Conservation (phyloP, 805 yeast species). For the Starmera pachycereana region DNA sequence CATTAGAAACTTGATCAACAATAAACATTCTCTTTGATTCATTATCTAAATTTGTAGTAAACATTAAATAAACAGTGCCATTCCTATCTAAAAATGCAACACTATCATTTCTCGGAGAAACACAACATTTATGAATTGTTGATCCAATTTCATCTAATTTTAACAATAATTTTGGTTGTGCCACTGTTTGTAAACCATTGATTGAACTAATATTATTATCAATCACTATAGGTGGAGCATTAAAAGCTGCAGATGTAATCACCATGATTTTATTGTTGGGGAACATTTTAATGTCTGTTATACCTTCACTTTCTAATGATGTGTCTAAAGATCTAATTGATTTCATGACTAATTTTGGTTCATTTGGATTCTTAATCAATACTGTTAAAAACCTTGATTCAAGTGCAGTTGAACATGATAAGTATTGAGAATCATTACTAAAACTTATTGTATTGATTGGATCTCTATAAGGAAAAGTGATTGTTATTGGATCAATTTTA, state of each 20-base stretch:
- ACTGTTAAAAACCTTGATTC: conserved; percentile 77
- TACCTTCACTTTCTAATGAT: conserved; percentile 76
- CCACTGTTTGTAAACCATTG: conserved; percentile 30
- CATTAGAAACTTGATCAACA: conserved; percentile 71
- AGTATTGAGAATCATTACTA: conserved; percentile 57
- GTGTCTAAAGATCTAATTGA: conserved; percentile 54
- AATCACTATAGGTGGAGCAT: conserved; percentile 56
- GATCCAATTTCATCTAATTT: conserved; percentile 76
- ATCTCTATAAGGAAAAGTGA: conserved; percentile 79
- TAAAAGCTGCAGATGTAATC: conserved; percentile 49
- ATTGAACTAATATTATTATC: conserved; percentile 48
- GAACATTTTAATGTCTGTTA: conserved; percentile 69
- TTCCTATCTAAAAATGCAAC: conserved; percentile 71
- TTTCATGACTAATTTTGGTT: conserved; percentile 60
- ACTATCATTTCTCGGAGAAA: conserved; percentile 82
- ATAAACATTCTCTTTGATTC: conserved; percentile 39
- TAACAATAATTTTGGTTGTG: conserved; percentile 50
- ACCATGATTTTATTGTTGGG: conserved; percentile 52
- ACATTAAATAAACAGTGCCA: conserved; percentile 64
- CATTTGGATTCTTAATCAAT: conserved; percentile 48
- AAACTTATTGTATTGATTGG: conserved; percentile 69
- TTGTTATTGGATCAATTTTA: conserved; percentile 49
- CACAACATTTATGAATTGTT: conserved; percentile 58
- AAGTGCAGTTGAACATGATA: conserved; percentile 57
- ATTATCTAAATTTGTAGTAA: conserved; percentile 47